Evolutionary conservation across 352 stramenopile species (phyloP).

Genomic region (Globisporangium perplexum): DNA sequence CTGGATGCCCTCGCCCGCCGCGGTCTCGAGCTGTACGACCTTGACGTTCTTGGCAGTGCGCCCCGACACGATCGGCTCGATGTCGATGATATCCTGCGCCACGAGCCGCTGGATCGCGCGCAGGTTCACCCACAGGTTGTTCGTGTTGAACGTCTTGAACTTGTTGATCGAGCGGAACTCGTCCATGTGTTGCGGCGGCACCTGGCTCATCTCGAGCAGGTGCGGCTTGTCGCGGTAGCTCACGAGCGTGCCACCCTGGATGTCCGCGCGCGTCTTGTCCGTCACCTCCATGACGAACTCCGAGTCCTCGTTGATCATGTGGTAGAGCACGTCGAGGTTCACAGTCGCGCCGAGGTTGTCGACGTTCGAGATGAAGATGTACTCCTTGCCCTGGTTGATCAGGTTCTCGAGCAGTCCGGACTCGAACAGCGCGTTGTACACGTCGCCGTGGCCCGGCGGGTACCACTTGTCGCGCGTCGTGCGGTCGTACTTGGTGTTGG

Average conservation of each 20-base stretch:
- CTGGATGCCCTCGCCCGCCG: conserved; percentile 97
- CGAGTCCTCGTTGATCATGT: conserved; percentile 96
- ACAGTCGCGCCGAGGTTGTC: conserved; percentile 99
- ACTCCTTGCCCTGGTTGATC: conserved; percentile 95
- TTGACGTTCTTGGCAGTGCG: conserved; percentile 94
- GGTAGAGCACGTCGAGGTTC: conserved; percentile 96
- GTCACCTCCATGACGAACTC: conserved; percentile 99
- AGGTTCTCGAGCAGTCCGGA: conserved; percentile 95
- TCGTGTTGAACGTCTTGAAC: conserved; percentile 99
- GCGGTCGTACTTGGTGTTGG: conserved; percentile 83
- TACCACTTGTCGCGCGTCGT: conserved; percentile 88
- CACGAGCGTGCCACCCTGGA: conserved; percentile 88
- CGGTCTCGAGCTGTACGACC: conserved; percentile 93
- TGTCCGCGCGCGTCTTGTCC: conserved; percentile 90
- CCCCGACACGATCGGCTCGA: conserved; percentile 93
- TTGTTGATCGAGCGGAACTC: conserved; percentile 93
- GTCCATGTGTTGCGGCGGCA: conserved; percentile 92
- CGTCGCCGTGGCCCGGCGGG: conserved; percentile 97
- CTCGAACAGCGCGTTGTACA: conserved; percentile 98
- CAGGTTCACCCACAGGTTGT: conserved; percentile 99
- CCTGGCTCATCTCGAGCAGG: conserved; percentile 97
- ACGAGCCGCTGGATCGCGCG: conserved; percentile 96
- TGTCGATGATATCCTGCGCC: conserved; percentile 96
- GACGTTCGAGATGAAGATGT: conserved; percentile 99
- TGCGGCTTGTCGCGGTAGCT: conserved; percentile 92